Conservation (phyloP, 805 yeast genomes). For the Pichia exigua region DNA sequence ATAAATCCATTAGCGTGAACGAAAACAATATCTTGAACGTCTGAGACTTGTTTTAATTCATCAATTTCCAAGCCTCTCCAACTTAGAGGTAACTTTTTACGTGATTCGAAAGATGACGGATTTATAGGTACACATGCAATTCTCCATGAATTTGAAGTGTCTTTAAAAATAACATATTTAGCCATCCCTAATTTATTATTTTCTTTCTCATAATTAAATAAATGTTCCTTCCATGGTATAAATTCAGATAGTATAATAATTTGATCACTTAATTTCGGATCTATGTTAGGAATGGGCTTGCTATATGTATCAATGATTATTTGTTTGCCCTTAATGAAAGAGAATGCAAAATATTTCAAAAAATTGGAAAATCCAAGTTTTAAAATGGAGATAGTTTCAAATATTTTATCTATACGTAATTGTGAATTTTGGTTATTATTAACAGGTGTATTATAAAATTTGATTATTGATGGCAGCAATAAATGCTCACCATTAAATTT, state of each 20-base stretch:
- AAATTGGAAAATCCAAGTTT: constrained; percentile 65
- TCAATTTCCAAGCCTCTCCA: constrained; percentile 93
- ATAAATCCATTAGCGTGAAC: constrained; percentile 95
- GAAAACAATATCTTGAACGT: constrained; percentile 77
- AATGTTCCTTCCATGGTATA: constrained; percentile 77
- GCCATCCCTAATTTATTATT: constrained; percentile 33
- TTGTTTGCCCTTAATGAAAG: constrained; percentile 85
- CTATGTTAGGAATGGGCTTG: not conserved
- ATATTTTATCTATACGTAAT: not conserved
- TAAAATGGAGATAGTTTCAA: constrained; percentile 32
- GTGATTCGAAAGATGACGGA: constrained; percentile 66
- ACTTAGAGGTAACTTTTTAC: constrained; percentile 76
- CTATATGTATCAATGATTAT: constrained; percentile 61
- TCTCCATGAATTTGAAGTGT: constrained; percentile 67
- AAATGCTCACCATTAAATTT: constrained; percentile 62
- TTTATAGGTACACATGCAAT: constrained; percentile 78
- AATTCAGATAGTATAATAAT: constrained; percentile 62
- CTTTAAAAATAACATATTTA: constrained; percentile 72
- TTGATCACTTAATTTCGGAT: constrained; percentile 22
- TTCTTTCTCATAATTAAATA: constrained; percentile 2
- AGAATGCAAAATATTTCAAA: constrained; percentile 61
- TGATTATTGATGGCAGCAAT: constrained; percentile 66
- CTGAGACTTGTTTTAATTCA: constrained; percentile 56
- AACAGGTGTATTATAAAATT: constrained; percentile 78
- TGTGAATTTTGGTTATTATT: constrained; percentile 34